A percentile compares a stretch with the other conserved stretches of the same genome.
These are phyloP conservation scores for Scedosporium boydii DNA, from an alignment of 2,329 filamentous ascomycete genomes.

Conservation along the genomic window DNA sequence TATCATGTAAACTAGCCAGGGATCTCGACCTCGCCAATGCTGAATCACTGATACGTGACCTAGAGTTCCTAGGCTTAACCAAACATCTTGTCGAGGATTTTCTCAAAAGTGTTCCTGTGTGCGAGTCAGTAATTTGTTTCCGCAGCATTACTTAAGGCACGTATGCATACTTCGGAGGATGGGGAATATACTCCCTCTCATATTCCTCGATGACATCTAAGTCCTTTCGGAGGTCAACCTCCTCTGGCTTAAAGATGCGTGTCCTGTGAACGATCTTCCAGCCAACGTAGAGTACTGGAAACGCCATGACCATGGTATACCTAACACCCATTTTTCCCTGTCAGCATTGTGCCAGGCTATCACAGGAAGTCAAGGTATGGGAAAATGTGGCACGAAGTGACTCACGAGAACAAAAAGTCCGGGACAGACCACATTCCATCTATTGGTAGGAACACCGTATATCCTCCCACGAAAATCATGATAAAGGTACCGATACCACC, in stretches of 20 bases:
- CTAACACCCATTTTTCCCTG: constrained; percentile 16
- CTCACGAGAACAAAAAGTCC: constrained; percentile 63
- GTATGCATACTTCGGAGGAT: background rate
- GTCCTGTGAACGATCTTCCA: constrained; percentile 66
- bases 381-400: constrained; percentile 7
- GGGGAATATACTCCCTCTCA: constrained; percentile 43
- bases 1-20: no score
- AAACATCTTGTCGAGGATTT: background rate
- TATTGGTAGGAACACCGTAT: constrained; percentile 60
- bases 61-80: background rate
- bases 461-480: constrained; percentile 69
- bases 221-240: constrained; percentile 55
- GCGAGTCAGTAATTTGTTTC: background rate
- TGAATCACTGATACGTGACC: no score
- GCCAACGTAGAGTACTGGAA: constrained; percentile 56
- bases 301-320: constrained; percentile 65
- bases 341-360: background rate
- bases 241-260: constrained; percentile 40
- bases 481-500: constrained; percentile 52
- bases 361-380: background rate
- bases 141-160: background rate
- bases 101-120: background rate
- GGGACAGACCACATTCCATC: constrained; percentile 53
- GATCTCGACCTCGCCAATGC: no score
- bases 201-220: constrained; percentile 61